phyloP scores from a whole-genome alignment of 176 grass and related monocot genomes.

The Oryza australiensis region DNA sequence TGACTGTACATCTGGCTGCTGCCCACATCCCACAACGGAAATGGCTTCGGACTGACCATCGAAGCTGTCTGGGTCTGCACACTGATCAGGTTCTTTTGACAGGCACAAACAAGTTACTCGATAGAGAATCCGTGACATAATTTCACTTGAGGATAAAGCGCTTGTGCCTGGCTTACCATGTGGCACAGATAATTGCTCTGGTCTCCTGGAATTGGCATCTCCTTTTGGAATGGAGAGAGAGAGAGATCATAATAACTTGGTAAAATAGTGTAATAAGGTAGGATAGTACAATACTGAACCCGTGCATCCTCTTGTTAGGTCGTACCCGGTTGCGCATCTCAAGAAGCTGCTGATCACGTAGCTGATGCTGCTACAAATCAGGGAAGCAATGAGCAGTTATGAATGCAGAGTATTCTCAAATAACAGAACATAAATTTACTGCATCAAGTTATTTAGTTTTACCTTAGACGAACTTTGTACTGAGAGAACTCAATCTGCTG shows the following conservation, averaged over 20 bases:
- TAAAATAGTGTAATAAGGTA: neutral
- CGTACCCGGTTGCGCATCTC: constrained; percentile 57
- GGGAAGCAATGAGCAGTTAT: neutral
- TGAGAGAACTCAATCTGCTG: constrained; percentile 57
- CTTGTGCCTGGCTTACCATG: constrained; percentile 21
- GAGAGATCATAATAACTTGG: neutral
- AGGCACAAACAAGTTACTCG: constrained; percentile 15
- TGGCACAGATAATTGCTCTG: constrained; percentile 47
- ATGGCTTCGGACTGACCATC: constrained; percentile 31
- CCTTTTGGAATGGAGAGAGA: constrained; percentile 11
- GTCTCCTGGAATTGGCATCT: constrained; percentile 42
- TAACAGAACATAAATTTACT: neutral
- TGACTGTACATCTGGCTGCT: constrained; percentile 8
- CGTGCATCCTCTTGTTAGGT: neutral
- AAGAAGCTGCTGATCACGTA: constrained; percentile 51
- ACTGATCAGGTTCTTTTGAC: constrained; percentile 15
- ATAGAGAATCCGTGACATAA: neutral
- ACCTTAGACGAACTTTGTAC: constrained; percentile 54
- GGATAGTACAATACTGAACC: neutral
- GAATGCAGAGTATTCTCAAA: neutral
- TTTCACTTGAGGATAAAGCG: neutral
- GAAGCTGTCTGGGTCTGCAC: constrained; percentile 14
- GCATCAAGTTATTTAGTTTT: neutral
- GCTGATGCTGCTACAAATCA: constrained; percentile 43
- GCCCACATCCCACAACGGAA: constrained; percentile 37